phyloP scores from a whole-genome alignment of 306 rosid genomes.

The Lathyrus tuberosus region DNA sequence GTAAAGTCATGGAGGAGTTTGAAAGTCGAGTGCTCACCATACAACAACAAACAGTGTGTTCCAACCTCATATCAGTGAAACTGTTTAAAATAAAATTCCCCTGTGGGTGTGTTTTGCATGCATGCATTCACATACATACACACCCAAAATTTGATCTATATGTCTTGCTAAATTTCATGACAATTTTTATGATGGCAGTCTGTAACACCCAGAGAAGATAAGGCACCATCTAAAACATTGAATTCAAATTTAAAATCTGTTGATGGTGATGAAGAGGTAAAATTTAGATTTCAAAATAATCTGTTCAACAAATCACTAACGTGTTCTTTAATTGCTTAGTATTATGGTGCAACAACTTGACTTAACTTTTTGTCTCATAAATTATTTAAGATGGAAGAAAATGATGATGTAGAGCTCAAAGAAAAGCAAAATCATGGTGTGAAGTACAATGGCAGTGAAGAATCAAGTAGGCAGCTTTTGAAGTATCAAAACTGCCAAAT shows the following conservation, averaged over 20 bases:
- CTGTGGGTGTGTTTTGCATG: neutral
- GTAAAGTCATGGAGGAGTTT: conserved; percentile 86
- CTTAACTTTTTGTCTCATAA: conserved; percentile 8
- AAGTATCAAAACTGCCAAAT: conserved; percentile 53
- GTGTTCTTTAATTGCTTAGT: conserved; percentile 16
- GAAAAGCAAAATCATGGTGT: conserved; percentile 35
- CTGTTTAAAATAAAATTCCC: neutral
- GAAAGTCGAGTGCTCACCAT: conserved; percentile 55
- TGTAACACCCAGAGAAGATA: conserved; percentile 52
- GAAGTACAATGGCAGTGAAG: conserved; percentile 36
- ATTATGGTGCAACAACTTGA: conserved; percentile 5
- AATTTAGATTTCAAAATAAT: conserved; percentile 32
- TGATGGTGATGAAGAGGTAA: conserved; percentile 61
- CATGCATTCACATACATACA: neutral
- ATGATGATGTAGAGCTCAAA: conserved; percentile 37
- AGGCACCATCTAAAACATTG: conserved; percentile 32
- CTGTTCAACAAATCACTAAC: conserved; percentile 29
- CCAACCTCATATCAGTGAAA: conserved; percentile 11
- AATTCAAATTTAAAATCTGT: conserved; percentile 43
- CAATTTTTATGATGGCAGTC: conserved; percentile 43
- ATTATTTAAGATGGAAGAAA: conserved; percentile 61
- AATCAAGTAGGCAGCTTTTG: conserved; percentile 22
- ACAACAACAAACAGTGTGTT: conserved; percentile 62
- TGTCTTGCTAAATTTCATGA: conserved; percentile 24
- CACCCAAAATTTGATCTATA: conserved; percentile 6